Evolutionary conservation across 2,329 filamentous ascomycete genomes (phyloP).

Genomic region (Tolypocladium tropicale): DNA sequence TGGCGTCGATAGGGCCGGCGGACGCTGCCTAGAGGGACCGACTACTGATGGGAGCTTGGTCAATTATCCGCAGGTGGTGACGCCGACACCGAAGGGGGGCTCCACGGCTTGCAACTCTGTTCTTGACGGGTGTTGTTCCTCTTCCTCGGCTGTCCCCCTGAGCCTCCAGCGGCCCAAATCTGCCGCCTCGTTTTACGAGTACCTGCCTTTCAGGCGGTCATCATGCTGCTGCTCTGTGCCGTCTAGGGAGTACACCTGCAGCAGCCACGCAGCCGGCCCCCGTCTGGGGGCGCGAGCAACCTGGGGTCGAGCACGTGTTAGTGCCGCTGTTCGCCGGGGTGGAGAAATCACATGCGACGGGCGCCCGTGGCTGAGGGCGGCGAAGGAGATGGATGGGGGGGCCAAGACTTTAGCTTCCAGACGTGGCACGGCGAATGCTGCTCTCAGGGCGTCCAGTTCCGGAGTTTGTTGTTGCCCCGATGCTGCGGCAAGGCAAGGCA

Average conservation of each 20-base stretch:
- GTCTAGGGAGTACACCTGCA: too few species aligned
- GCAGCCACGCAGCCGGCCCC: too few species aligned
- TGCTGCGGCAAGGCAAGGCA: too few species aligned
- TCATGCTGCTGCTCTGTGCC: background rate
- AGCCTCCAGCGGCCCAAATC: background rate
- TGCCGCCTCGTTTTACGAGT: background rate
- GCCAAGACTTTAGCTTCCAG: background rate
- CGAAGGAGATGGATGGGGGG: too few species aligned
- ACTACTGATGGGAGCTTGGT: background rate
- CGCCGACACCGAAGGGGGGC: too few species aligned
- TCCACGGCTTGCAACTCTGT: background rate
- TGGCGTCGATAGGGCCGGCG: too few species aligned
- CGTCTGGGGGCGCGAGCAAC: too few species aligned
- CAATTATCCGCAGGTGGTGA: background rate
- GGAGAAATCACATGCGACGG: conserved; percentile 1
- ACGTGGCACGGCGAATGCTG: too few species aligned
- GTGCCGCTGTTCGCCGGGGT: background rate
- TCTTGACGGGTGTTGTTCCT: background rate
- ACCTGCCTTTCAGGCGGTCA: too few species aligned
- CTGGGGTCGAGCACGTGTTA: background rate
- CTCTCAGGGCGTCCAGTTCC: too few species aligned
- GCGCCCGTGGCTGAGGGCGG: too few species aligned
- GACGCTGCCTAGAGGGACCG: background rate
- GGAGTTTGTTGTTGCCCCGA: too few species aligned
- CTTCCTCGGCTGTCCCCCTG: background rate